These are phyloP conservation scores for Fragilaria radians DNA, from an alignment of 108 stramenopile genomes.

Conservation along the genomic window DNA sequence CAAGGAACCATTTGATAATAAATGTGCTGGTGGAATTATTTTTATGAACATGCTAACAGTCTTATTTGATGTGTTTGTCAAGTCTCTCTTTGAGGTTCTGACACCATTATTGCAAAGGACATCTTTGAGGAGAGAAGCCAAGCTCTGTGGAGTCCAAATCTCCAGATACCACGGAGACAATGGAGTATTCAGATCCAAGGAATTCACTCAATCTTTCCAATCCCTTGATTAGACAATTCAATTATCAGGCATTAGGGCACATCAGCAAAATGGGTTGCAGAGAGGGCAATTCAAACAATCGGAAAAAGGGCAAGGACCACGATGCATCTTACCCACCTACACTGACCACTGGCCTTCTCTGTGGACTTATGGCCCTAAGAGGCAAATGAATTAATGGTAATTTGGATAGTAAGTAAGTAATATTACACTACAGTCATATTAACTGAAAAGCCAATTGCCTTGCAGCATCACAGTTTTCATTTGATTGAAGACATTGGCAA, in stretches of 20 bases:
- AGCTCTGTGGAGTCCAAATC: constrained; percentile 16
- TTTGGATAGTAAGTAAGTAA: too few relatives aligned
- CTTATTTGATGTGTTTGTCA: constrained; percentile 16
- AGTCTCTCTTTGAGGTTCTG: constrained; percentile 8
- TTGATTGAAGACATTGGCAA: too few relatives aligned
- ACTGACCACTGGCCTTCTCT: constrained; percentile 25
- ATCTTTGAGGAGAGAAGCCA: constrained; percentile 9
- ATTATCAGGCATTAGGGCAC: constrained; percentile 40
- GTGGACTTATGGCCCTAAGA: constrained; percentile 39
- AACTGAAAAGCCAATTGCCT: too few relatives aligned
- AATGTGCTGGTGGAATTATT: constrained; percentile 15
- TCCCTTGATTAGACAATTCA: constrained; percentile 7
- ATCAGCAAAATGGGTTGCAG: constrained; percentile 55
- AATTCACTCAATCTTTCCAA: constrained; percentile 2
- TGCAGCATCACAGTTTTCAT: too few relatives aligned
- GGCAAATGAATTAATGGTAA: too few relatives aligned
- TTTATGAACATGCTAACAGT: constrained; percentile 6
- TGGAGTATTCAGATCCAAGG: constrained; percentile 18
- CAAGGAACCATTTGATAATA: constrained; percentile 3
- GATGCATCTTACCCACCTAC: constrained; percentile 29
- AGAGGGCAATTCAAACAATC: constrained; percentile 32
- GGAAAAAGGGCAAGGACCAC: constrained; percentile 23
- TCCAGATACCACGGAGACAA: constrained; percentile 27
- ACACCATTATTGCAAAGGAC: constrained; percentile 18
- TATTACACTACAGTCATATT: too few relatives aligned